Conservation (phyloP, 805 yeast species). For the Saccharomycopsis sp. region DNA sequence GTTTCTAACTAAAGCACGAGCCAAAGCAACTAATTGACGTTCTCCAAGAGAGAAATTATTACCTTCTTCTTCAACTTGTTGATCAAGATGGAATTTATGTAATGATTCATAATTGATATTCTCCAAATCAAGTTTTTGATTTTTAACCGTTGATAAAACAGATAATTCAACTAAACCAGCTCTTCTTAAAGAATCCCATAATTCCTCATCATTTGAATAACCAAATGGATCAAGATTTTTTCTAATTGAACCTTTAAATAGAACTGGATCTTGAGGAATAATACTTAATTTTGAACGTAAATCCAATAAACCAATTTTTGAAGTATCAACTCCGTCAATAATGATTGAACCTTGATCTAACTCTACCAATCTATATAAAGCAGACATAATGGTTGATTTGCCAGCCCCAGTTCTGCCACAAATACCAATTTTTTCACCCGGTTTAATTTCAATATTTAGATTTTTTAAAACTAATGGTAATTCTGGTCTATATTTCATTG, state of each 20-base stretch:
- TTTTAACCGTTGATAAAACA: conserved; percentile 27
- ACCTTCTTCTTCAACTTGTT: conserved; percentile 52
- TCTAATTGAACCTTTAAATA: conserved; percentile 70
- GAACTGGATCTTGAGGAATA: conserved; percentile 83
- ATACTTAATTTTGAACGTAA: conserved; percentile 63
- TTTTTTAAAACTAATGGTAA: conserved; percentile 57
- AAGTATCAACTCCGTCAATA: conserved; percentile 62
- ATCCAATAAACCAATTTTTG: conserved; percentile 51
- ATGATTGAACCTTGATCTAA: conserved; percentile 38
- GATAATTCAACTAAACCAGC: conserved; percentile 31
- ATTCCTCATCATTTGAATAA: conserved; percentile 40
- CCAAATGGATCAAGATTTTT: conserved; percentile 70
- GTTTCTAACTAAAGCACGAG: conserved; percentile 69
- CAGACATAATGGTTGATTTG: conserved; percentile 66
- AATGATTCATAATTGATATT: conserved; percentile 30
- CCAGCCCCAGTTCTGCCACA: conserved; percentile 68
- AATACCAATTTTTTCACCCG: conserved; percentile 50
- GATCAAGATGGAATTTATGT: conserved; percentile 51
- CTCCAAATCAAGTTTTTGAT: conserved; percentile 21
- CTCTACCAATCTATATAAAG: conserved; percentile 59
- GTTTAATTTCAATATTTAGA: conserved; percentile 36
- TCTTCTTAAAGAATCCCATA: conserved; percentile 63
- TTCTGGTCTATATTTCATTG: conserved; percentile 50
- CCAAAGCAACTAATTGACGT: conserved; percentile 63
- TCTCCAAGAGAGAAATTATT: conserved; percentile 57